Evolutionary conservation across 2,329 filamentous ascomycete species (phyloP), one percentile per base, ranked within the genome.

Genomic region (Ophiostoma novo-ulmi): DNA sequence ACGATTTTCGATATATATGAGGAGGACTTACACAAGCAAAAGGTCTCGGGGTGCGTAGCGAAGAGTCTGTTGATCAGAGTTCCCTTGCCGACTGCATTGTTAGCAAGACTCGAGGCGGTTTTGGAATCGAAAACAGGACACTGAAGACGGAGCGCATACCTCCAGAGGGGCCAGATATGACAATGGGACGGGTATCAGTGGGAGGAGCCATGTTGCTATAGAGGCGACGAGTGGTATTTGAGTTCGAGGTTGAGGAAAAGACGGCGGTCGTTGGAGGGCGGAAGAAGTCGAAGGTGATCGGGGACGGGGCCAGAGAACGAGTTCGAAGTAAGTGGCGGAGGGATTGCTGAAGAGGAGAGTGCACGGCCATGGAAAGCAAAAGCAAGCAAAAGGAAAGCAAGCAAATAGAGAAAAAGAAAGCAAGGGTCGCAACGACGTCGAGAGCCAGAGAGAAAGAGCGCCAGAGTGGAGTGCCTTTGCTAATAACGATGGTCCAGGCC

Each of bases 161-260:
- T 78, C 92, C 92, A 13, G 88, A 91, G 73, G 92, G 92, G 70
- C 92, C 92, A 67, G 89, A 92, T 80, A 95, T 90, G 76, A 95
- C 88, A 76, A 94, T 84, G 17, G 91, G 91, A 41, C 87, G 85
- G 74, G 80, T 80, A 77, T 87, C 84, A 70, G 80, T 73, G n/a
- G 83, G 81, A 36, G 75, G 74, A 48, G 75, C 76, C 74, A 74
- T 72, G 41, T 48, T 72, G 70, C 44, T 7, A 20, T 63, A 61
- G 36, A 35, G 70, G 26, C 41, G 39, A 5, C 20, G 63, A 39
- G 31, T 20, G 39, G 36, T n/a, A 35, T 10, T n/a, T 22, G 52
- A 39, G 26, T 8, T 31, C 36, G 65, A 48, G n/a, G 65, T 20
- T 10, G 11, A 44, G 20, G 64, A 13, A 38, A 22, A 20, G 3